Base-by-base conservation (phyloP, 2,329 filamentous ascomycete genomes). In the Aspergillus sp. region DNA sequence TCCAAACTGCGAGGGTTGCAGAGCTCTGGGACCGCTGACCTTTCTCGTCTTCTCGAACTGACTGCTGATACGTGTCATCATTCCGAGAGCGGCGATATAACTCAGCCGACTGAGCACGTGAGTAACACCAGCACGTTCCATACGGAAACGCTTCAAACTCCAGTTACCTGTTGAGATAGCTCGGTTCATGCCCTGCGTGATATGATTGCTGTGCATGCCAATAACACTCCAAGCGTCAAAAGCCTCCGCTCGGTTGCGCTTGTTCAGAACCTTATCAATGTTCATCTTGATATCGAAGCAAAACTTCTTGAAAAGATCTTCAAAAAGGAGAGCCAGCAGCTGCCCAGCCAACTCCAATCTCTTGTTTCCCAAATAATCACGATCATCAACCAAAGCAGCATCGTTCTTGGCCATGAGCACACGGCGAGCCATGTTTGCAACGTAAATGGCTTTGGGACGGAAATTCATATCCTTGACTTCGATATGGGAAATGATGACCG, bases 31-130 rank as follows among this genome's bases (percentile, higher is more conserved):
- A 64, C 96, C 96, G 70, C 89, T 93, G 60, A 99, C 93, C 76
- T 99, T 99, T 66, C 95, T 82, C 2, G 95, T 98, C 82, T 99
- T 99, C 73, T 99, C 95, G 70, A 99, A 99, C 78, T 99, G 95
- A 83, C 90, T 96, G 74, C 90, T 95, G 69, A 99, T 98, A 74
- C 95, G 85, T 14, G 95, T 99, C 95, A 99, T 99, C 96, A 99
- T 99, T 62, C 96, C 96, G 27, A 99, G 84, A 27, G 95, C 95
- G 62, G 90, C 90, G 73, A 99, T 97, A 71, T 98, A 99, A 75
- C 93, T 98, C 55, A 99, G 81, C 62, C 95, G 87, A 76, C 93
- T 98, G 49, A 99, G 82, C 41, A 99, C 92, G 75, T 99, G 95
- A 0, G 96, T 98, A 21, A 99, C 92, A 71, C 95, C 95, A 21